A percentile compares a stretch with the other conserved stretches of the same genome.
These are phyloP conservation scores for Mrakia blollopis DNA, from an alignment of 768 basidiomycete species.

Conservation along the genomic window DNA sequence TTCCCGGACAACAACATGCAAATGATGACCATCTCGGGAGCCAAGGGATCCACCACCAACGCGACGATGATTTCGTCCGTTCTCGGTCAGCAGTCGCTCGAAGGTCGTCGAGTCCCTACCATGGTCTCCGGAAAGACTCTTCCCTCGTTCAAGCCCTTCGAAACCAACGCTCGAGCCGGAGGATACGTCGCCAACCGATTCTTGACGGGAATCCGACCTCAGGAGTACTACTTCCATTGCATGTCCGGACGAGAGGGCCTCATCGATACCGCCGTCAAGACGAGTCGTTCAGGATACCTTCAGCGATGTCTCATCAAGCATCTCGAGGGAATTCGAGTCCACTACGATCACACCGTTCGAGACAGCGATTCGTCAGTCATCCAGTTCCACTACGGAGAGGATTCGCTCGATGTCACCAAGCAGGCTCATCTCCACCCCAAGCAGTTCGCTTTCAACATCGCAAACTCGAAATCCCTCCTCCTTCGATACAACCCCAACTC, in stretches of 20 bases:
- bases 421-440: constrained; percentile 75
- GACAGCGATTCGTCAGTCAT: constrained; percentile 89
- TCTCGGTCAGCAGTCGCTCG: constrained; percentile 94
- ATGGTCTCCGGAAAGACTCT: constrained; percentile 99
- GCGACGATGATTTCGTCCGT: constrained; percentile 97
- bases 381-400: constrained; percentile 96
- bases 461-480: constrained; percentile 74
- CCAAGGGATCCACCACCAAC: constrained; percentile 96
- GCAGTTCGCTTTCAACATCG: constrained; percentile 87
- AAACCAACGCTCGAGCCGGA: constrained; percentile 96
- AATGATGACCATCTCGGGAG: constrained; percentile 94
- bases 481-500: constrained; percentile 60
- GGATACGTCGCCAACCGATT: constrained; percentile 98
- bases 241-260: constrained; percentile 99
- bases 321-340: constrained; percentile 89
- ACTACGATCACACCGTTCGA: constrained; percentile 97
- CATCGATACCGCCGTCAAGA: constrained; percentile 99
- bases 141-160: constrained; percentile 93
- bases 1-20: constrained; percentile 99
- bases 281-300: constrained; percentile 93
- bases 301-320: constrained; percentile 99
- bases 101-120: constrained; percentile 95
- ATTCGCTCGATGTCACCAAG: constrained; percentile 91
- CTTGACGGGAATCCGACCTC: constrained; percentile 94
- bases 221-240: constrained; percentile 99